Percentiles rank a stretch among this genome's conserved stretches.
Conservation (phyloP, 176 grass and related monocot genomes). For the Ensete ventricosum region DNA sequence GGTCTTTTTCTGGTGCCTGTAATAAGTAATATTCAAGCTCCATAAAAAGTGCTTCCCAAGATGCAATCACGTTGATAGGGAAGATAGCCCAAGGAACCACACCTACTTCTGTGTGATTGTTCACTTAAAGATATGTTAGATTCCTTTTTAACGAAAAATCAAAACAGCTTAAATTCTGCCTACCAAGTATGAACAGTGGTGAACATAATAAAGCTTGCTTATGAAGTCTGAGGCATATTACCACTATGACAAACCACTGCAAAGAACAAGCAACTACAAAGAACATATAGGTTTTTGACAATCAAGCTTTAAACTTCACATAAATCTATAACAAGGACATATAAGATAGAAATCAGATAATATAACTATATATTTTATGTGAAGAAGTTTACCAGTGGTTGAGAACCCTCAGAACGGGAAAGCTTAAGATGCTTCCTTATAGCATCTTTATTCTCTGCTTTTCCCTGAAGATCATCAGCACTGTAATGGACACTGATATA, state of each 20-base stretch:
- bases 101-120: no score
- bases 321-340: neutral
- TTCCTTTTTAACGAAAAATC: no score
- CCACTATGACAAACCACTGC: neutral
- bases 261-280: neutral
- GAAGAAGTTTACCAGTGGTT: constrained; percentile 51
- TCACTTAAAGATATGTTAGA: no score
- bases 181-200: no score
- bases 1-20: no score
- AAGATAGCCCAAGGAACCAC: no score
- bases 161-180: no score
- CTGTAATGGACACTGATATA: constrained; percentile 57
- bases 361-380: neutral
- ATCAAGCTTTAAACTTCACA: neutral
- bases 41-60: no score
- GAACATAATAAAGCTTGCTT: no score
- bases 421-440: constrained; percentile 61
- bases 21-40: no score
- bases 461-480: constrained; percentile 62
- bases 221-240: no score
- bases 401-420: constrained; percentile 44
- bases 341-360: neutral
- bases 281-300: neutral
- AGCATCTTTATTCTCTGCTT: constrained; percentile 52
- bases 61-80: no score